Evolutionary conservation across 129 eudicot species (phyloP).

Genomic region (Ambrosia artemisiifolia): DNA sequence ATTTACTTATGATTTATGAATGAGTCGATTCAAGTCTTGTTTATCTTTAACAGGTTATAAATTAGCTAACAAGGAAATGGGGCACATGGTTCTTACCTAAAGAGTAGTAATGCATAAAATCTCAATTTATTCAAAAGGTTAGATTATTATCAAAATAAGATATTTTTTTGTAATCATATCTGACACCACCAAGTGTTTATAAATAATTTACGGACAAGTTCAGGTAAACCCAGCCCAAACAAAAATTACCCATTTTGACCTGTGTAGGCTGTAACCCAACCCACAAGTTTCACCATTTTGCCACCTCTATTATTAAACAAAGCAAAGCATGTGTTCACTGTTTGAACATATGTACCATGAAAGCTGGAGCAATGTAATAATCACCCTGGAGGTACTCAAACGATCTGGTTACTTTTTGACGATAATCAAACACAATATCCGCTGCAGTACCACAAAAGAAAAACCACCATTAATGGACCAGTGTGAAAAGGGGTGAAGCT

Average conservation of each 20-base stretch:
- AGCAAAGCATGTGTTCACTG: not conserved
- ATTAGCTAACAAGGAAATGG: not conserved
- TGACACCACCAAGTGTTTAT: not conserved
- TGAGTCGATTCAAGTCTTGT: not conserved
- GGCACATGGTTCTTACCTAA: not conserved
- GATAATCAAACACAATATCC: constrained; percentile 97
- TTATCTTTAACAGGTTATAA: not conserved
- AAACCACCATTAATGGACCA: not conserved
- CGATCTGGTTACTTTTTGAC: constrained; percentile 92
- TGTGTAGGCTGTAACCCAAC: not conserved
- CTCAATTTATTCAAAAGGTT: not conserved
- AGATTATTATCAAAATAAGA: not conserved
- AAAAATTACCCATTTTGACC: not conserved
- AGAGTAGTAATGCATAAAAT: not conserved
- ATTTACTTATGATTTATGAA: too few relatives aligned
- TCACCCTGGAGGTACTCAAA: constrained; percentile 96
- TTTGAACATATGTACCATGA: constrained; percentile 53
- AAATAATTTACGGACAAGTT: not conserved
- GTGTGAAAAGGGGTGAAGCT: too few relatives aligned
- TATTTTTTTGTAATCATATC: not conserved
- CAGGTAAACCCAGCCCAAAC: not conserved
- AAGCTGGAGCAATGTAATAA: constrained; percentile 89
- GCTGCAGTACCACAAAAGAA: constrained; percentile 47
- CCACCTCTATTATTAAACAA: not conserved
- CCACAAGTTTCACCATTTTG: not conserved